These are phyloP conservation scores for Coemansia sp. DNA, from an alignment of 192 early-diverging fungal species.

Conservation along the genomic window DNA sequence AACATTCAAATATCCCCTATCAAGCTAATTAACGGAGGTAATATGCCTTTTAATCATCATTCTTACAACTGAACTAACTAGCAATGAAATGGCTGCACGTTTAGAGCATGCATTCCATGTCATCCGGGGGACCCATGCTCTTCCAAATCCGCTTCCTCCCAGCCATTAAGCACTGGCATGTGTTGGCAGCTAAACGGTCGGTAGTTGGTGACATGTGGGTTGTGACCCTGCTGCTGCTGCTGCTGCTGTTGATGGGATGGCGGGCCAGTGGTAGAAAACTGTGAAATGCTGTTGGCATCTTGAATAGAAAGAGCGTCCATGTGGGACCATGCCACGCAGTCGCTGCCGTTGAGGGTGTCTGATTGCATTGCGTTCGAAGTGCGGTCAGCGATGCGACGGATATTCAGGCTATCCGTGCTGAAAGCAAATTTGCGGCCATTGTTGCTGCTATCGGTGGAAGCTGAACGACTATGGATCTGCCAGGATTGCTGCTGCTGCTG, in stretches of 20 bases:
- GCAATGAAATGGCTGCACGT: too few species aligned
- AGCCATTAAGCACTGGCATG: slow-evolving; percentile 38
- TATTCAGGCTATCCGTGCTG: slow-evolving; percentile 34
- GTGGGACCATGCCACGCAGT: slow-evolving; percentile 47
- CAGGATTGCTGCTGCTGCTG: not conserved
- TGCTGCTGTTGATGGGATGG: slow-evolving; percentile 10
- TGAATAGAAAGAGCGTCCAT: slow-evolving; percentile 31
- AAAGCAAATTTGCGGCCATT: slow-evolving; percentile 14
- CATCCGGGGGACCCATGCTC: not conserved
- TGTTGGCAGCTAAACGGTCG: slow-evolving; percentile 3
- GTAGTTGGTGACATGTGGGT: not conserved
- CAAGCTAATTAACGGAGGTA: too few species aligned
- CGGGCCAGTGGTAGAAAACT: slow-evolving; percentile 5
- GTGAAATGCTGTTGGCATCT: slow-evolving; percentile 28
- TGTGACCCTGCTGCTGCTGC: not conserved
- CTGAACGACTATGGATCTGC: not conserved
- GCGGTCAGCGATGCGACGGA: slow-evolving; percentile 26
- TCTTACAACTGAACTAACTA: too few species aligned
- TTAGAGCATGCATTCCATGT: too few species aligned
- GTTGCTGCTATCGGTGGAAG: slow-evolving; percentile 9
- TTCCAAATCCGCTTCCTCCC: slow-evolving; percentile 44
- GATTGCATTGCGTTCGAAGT: slow-evolving; percentile 50
- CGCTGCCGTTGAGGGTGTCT: slow-evolving; percentile 34
- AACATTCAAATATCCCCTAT: not conserved
- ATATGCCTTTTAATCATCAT: not conserved